These are phyloP conservation scores for Solanum ossicruentum DNA, from an alignment of 257 asterid species.

Conservation along the genomic window DNA sequence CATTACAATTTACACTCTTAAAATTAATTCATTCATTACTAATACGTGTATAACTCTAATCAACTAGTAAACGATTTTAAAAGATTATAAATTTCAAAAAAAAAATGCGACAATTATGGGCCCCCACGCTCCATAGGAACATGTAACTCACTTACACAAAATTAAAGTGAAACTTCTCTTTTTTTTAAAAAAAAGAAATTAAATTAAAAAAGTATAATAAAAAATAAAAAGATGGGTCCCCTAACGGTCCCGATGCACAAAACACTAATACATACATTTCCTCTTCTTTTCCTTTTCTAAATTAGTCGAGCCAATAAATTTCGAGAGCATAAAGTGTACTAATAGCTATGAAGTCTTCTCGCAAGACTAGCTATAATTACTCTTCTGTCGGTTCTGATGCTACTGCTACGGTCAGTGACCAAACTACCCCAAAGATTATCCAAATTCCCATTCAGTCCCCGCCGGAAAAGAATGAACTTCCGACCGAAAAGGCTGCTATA, in stretches of 20 bases:
- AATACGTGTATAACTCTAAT: too few species aligned
- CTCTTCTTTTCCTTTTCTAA: background rate
- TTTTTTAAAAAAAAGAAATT: background rate
- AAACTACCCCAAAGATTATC: slow-evolving; percentile 17
- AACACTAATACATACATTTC: background rate
- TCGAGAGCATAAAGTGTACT: background rate
- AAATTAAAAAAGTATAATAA: too few species aligned
- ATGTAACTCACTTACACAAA: background rate
- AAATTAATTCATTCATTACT: too few species aligned
- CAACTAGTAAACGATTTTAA: too few species aligned
- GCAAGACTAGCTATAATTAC: slow-evolving; percentile 3
- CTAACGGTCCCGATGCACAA: background rate
- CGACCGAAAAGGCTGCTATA: slow-evolving; percentile 31
- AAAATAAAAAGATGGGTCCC: background rate
- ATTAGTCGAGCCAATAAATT: background rate
- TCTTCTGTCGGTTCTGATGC: background rate
- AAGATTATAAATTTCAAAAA: background rate
- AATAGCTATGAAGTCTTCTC: slow-evolving; percentile 24
- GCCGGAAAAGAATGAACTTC: slow-evolving; percentile 1
- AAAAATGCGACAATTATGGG: background rate
- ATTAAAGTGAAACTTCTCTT: too few species aligned
- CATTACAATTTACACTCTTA: too few species aligned
- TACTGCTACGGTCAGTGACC: slow-evolving; percentile 25
- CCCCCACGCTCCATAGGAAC: background rate
- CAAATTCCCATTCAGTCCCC: slow-evolving; percentile 22